Evolutionary conservation across 2,329 filamentous ascomycete species (phyloP).

Genomic region (Neocucurbitaria cava): DNA sequence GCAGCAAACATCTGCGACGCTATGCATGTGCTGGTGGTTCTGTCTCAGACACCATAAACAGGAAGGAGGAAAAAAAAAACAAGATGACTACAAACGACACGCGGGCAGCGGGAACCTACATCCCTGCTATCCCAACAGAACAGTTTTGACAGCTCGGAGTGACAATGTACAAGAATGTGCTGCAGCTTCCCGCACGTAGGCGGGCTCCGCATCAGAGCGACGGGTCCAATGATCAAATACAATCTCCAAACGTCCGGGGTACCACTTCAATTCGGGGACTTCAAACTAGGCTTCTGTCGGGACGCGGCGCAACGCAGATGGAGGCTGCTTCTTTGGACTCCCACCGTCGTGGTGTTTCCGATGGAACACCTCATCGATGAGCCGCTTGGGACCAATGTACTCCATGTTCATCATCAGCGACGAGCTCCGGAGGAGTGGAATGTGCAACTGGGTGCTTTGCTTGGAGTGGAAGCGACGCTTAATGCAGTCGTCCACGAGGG

Average conservation of each 20-base stretch:
- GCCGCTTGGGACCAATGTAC: slow-evolving; percentile 66
- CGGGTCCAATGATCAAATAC: slow-evolving; percentile 23
- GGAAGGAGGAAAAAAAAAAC: slow-evolving; percentile 15
- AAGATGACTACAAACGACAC: slow-evolving; percentile 20
- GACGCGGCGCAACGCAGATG: slow-evolving; percentile 34
- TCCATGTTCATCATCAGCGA: slow-evolving; percentile 66
- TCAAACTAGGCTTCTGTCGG: slow-evolving; percentile 17
- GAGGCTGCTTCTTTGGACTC: slow-evolving; percentile 33
- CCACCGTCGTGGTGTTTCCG: slow-evolving; percentile 44
- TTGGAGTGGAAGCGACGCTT: slow-evolving; percentile 74
- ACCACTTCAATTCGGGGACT: neutral
- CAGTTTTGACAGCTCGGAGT: slow-evolving; percentile 30
- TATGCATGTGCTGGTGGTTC: slow-evolving; percentile 25
- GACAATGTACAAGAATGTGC: slow-evolving; percentile 31
- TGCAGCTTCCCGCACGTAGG: slow-evolving; percentile 23
- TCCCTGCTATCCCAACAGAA: slow-evolving; percentile 25
- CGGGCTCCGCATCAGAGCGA: slow-evolving; percentile 14
- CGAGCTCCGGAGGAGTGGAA: slow-evolving; percentile 58
- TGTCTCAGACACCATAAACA: slow-evolving; percentile 24
- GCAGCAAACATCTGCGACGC: slow-evolving; percentile 30
- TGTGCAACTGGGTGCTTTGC: slow-evolving; percentile 58
- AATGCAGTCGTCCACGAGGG: slow-evolving; percentile 91
- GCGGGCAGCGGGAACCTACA: slow-evolving; percentile 15
- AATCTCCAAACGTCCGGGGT: slow-evolving; percentile 7
- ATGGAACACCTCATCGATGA: slow-evolving; percentile 70